Evolutionary conservation across 75 land plant species (phyloP), one percentile per base, ranked within the genome.

Genomic region (Picea sitchensis): DNA sequence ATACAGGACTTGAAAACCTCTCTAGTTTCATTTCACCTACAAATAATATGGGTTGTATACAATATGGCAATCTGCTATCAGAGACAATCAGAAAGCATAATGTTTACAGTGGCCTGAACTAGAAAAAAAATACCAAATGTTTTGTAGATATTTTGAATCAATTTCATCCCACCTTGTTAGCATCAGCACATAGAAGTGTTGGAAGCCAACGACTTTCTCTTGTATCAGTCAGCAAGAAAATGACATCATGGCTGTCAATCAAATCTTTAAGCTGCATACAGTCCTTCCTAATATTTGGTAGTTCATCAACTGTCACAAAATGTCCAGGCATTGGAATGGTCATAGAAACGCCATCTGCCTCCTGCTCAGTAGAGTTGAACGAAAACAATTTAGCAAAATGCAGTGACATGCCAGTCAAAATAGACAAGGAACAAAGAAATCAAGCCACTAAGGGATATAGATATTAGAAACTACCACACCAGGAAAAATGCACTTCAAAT

Each of bases 121-220:
- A 44, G 26, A 44, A 71, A 44, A 71, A 67, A 15, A 14, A 67
- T 71, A 20, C 31, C 14, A 14, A 5, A 26, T 44, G 18, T 38
- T 36, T 34, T 51, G 23, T 44, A 41, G 47, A 71, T 44, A 20
- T 18, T 71, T n/a, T 44, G 51, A 41, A 44, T 23, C 17, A n/a
- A 17, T 32, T 71, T 71, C 36, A 44, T 44, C 21, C 9, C 59
- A 96, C 99, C 98, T 96, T 96, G 72, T 93, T 95, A 65, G 88
- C 85, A 80, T 86, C 87, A 77, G 99, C 94, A 87, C 91, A 93
- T 57, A 98, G 83, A 77, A 98, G 92, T 44, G 96, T 91, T 61
- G 99, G 99, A 60, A 95, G 92, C 99, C 99, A 98, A 59, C 99
- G 84, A 80, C 99, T 98, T 84, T 98, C 99, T 76, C 99, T 87